phyloP scores from a whole-genome alignment of 495 filamentous ascomycete genomes.

The Glonium stellatum region DNA sequence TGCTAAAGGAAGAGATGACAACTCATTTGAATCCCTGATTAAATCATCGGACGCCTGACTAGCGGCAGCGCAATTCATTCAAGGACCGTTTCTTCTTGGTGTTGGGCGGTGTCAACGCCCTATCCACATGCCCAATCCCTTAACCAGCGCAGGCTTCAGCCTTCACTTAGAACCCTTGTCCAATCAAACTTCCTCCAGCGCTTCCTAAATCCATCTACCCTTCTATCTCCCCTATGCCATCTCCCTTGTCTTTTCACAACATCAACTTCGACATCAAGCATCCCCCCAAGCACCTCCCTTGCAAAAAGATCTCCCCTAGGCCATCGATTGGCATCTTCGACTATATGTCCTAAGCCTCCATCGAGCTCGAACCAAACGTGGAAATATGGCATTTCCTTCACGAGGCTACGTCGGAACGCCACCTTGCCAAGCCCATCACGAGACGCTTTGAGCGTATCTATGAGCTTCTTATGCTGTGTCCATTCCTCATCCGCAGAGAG shows the following conservation, averaged over 20 bases:
- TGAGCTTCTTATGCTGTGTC: constrained; percentile 89
- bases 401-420: constrained; percentile 75
- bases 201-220: constrained; percentile 74
- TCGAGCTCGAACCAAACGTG: constrained; percentile 94
- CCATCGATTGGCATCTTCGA: constrained; percentile 84
- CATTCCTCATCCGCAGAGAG: constrained; percentile 82
- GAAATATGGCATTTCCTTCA: constrained; percentile 98
- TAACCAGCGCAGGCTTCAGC: neutral
- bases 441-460: constrained; percentile 74
- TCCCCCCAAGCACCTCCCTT: constrained; percentile 83
- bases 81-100: no score
- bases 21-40: no score
- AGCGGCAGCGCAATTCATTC: no score
- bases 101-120: no score
- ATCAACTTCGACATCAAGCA: constrained; percentile 77
- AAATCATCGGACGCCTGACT: no score
- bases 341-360: constrained; percentile 85
- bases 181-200: constrained; percentile 93
- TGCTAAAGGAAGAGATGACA: no score
- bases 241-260: constrained; percentile 86
- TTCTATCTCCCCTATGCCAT: constrained; percentile 69
- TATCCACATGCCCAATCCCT: no score
- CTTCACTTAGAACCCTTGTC: constrained; percentile 72
- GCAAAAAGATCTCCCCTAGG: constrained; percentile 92
- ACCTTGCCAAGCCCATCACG: constrained; percentile 58